Percentiles rank a stretch among this genome's conserved stretches.
Conservation (phyloP, 2,329 filamentous ascomycete species). For the Aspergillus vadensis region DNA sequence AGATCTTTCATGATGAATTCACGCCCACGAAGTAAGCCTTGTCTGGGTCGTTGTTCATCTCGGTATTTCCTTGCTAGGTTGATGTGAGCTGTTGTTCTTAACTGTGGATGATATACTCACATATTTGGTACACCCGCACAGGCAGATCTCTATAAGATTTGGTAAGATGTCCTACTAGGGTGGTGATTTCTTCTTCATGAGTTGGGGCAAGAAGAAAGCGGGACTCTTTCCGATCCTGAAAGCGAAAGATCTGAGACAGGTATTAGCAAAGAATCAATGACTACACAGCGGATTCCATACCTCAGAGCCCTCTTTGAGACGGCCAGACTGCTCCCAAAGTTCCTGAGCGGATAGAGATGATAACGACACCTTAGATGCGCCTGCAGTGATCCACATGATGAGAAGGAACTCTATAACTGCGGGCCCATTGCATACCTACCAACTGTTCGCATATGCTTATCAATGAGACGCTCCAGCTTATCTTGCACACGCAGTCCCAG, state of each 20-base stretch:
- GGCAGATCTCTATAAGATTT: slow-evolving; percentile 86
- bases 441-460: slow-evolving; percentile 80
- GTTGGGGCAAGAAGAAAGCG: slow-evolving; percentile 83
- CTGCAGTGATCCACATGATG: slow-evolving; percentile 41
- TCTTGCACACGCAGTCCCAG: slow-evolving; percentile 83
- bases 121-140: slow-evolving; percentile 85
- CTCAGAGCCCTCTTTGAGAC: slow-evolving; percentile 75
- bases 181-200: slow-evolving; percentile 94
- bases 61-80: slow-evolving; percentile 80
- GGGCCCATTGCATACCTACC: slow-evolving; percentile 52
- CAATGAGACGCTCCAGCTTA: slow-evolving; percentile 82
- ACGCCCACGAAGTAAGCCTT: slow-evolving; percentile 81
- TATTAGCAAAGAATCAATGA: too few species aligned
- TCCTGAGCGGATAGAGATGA: slow-evolving; percentile 84
- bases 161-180: slow-evolving; percentile 70
- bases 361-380: slow-evolving; percentile 77
- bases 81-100: not conserved
- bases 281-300: slow-evolving; percentile 49
- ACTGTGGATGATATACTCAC: slow-evolving; percentile 49
- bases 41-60: slow-evolving; percentile 84
- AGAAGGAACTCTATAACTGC: not conserved
- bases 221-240: slow-evolving; percentile 75
- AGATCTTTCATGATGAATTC: slow-evolving; percentile 99
- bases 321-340: slow-evolving; percentile 81
- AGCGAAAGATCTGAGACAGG: slow-evolving; percentile 67